phyloP scores from a whole-genome alignment of 2,329 filamentous ascomycete species.

The Aspergillus floridensis region DNA sequence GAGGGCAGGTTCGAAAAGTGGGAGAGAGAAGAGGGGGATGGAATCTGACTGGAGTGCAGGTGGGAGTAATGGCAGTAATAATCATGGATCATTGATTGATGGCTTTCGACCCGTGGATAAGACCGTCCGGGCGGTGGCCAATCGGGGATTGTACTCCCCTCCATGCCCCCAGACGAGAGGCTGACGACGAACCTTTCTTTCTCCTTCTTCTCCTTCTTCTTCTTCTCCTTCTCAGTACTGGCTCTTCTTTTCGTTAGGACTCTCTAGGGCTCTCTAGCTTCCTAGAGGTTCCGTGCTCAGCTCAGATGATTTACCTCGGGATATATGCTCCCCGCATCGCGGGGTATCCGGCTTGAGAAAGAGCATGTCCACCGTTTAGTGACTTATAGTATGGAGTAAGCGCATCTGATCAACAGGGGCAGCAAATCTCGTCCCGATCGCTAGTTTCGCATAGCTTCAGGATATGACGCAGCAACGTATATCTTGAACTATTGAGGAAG shows the following conservation, averaged over 20 bases:
- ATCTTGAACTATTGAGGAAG: too few species aligned
- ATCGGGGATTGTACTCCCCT: constrained; percentile 35
- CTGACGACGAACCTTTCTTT: background rate
- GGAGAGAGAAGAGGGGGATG: background rate
- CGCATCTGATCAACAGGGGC: background rate
- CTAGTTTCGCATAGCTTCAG: background rate
- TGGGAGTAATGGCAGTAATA: background rate
- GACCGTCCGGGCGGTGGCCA: constrained; percentile 24
- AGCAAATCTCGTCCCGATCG: background rate
- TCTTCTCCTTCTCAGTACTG: too few species aligned
- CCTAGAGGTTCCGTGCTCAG: background rate
- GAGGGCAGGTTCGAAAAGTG: background rate
- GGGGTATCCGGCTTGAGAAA: background rate
- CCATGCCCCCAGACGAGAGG: constrained; percentile 39
- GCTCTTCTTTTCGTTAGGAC: too few species aligned
- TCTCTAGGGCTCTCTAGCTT: background rate
- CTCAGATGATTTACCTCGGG: background rate
- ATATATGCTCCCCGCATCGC: background rate
- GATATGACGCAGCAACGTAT: too few species aligned
- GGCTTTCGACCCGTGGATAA: constrained; percentile 21
- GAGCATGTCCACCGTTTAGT: background rate
- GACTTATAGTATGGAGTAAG: too few species aligned
- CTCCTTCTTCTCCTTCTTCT: background rate
- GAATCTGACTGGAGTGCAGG: background rate
- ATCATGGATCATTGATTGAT: background rate